Conservation (phyloP, 164 flowering plant genomes). For the Magnolia changhungtana region DNA sequence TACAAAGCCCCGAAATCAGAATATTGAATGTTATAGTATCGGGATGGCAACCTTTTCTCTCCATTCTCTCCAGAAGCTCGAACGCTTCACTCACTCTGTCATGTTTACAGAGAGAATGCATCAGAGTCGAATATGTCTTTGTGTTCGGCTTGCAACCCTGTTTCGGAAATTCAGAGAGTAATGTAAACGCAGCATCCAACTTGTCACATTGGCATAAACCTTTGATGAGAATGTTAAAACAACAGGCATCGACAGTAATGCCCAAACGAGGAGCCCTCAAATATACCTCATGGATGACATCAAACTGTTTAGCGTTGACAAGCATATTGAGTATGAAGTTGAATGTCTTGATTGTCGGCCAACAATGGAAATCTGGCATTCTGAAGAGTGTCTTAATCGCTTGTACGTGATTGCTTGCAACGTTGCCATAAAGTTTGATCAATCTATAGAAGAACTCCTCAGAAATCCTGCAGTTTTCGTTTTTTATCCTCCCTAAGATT, state of each 20-base stretch:
- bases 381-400: slow-evolving; percentile 57
- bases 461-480: slow-evolving; percentile 53
- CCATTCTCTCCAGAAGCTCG: slow-evolving; percentile 59
- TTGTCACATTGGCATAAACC: slow-evolving; percentile 59
- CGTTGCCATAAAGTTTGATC: slow-evolving; percentile 60
- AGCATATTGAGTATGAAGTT: slow-evolving; percentile 74
- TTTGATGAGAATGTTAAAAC: slow-evolving; percentile 71
- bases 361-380: slow-evolving; percentile 63
- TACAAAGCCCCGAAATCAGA: slow-evolving; percentile 71
- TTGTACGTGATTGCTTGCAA: slow-evolving; percentile 39
- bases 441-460: slow-evolving; percentile 65
- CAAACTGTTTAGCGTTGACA: slow-evolving; percentile 50
- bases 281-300: slow-evolving; percentile 59
- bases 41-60: slow-evolving; percentile 48
- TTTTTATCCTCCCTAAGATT: slow-evolving; percentile 41
- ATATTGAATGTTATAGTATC: slow-evolving; percentile 74
- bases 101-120: slow-evolving; percentile 57
- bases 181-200: slow-evolving; percentile 59
- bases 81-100: slow-evolving; percentile 72
- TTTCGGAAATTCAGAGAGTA: slow-evolving; percentile 80
- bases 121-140: slow-evolving; percentile 66
- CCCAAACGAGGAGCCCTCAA: slow-evolving; percentile 53
- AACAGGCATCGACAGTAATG: slow-evolving; percentile 66
- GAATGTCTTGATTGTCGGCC: slow-evolving; percentile 69
- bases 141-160: slow-evolving; percentile 57